These are phyloP conservation scores for Backusella tarrabulga DNA, from an alignment of 192 early-diverging fungal species.

Conservation along the genomic window DNA sequence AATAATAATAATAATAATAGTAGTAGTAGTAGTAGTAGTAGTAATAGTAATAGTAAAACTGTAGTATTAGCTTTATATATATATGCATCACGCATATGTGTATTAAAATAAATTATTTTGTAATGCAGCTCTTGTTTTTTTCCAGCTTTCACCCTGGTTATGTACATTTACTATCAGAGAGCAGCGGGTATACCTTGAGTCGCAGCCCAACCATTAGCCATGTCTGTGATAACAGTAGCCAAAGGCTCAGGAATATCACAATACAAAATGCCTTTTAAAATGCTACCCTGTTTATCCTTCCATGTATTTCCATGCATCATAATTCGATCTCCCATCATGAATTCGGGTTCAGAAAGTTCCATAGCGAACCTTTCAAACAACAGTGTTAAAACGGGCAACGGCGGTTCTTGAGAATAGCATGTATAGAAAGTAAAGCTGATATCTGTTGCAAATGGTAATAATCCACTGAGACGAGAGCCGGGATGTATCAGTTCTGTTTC, in stretches of 20 bases:
- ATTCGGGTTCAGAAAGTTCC: neutral
- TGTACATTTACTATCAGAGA: neutral
- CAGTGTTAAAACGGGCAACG: neutral
- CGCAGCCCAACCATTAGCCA: neutral
- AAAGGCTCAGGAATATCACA: neutral
- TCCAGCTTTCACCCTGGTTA: neutral
- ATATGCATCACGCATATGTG: neutral
- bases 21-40: too few relatives aligned
- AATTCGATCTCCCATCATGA: neutral
- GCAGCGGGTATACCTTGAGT: neutral
- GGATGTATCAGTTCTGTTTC: neutral
- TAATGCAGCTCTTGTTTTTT: neutral
- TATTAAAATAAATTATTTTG: neutral
- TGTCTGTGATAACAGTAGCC: neutral
- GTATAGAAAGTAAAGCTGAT: neutral
- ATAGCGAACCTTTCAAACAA: neutral
- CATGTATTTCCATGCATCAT: neutral
- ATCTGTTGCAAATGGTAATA: conserved; percentile 8
- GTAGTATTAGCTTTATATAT: neutral
- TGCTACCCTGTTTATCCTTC: neutral
- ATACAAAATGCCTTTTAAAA: conserved; percentile 5
- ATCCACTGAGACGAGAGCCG: neutral
- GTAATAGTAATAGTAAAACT: too few relatives aligned
- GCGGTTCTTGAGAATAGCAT: neutral
- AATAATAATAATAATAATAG: too few relatives aligned